Base-by-base conservation (phyloP, 2,329 filamentous ascomycete species). In the Fusarium palustre region DNA sequence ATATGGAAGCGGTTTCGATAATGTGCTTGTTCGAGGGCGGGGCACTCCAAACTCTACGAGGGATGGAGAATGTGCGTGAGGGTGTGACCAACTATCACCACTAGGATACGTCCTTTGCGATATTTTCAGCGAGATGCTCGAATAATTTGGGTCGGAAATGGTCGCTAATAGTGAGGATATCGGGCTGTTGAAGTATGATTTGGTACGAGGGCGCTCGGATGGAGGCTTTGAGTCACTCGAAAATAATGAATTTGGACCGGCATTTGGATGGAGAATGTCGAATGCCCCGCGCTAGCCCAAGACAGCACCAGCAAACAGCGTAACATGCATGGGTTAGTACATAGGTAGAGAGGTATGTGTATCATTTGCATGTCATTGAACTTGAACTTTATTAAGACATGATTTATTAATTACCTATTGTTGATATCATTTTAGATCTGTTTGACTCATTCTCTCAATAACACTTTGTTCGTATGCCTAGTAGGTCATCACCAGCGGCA, bases 201-300 rank as follows among this genome's bases (percentile, higher is more conserved):
- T 64, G 62, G 20, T 47, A 52, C 42, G 54, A 36, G 48, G 66
- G 55, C 52, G 57, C 52, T 61, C 60, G 30, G 41, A 60, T 59
- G 43, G 64, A 64, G 59, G 64, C 58, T 72, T 74, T 79, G 78
- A 79, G 76, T 79, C 77, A 79, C 75, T 72, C 64, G 63, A 73
- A 76, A 76, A 71, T 66, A 70, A 71, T 75, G 64, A 64, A 64
- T 66, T 68, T 64, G 66, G 57, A 46, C 54, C 53, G 55, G 71
- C 53, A 73, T 69, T 63, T 67, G 60, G 48, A 72, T 70, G 69
- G 67, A 68, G 65, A 70, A 57, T 63, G 48, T 30, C 41, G n/a
- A 63, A 58, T 78, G 77, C 77, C 78, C 77, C 76, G 77, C 77
- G 76, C 77, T 79, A 79, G 68, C 33, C 33, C 42, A 60, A 61